phyloP scores from a whole-genome alignment of 164 flowering plant genomes.

The Kalanchoe fedtschenkoi region DNA sequence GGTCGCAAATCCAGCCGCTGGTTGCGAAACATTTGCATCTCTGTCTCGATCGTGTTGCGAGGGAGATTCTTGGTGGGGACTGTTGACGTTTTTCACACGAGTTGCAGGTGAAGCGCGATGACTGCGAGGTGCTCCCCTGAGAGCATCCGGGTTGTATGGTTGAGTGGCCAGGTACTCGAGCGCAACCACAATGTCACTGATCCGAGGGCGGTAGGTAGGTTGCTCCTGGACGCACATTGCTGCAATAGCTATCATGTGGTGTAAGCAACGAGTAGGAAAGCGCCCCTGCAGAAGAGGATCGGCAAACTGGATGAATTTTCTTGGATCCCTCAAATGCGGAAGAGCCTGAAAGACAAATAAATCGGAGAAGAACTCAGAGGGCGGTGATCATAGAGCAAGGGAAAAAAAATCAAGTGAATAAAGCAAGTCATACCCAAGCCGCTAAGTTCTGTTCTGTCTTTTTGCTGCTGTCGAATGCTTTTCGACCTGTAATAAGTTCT shows the following conservation, averaged over 20 bases:
- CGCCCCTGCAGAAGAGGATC: constrained; percentile 55
- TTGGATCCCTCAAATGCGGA: constrained; percentile 53
- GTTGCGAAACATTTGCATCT: not conserved
- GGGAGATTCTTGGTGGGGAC: not conserved
- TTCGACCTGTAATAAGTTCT: constrained; percentile 72
- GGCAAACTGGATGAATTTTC: constrained; percentile 41
- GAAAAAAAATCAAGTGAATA: not conserved
- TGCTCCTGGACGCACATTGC: constrained; percentile 82
- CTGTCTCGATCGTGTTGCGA: not conserved
- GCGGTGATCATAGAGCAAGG: too few species aligned
- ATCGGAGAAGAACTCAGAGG: not conserved
- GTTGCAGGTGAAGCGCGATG: not conserved
- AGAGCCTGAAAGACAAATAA: constrained; percentile 39
- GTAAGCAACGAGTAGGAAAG: constrained; percentile 42
- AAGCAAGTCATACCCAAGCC: constrained; percentile 46
- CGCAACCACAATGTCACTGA: constrained; percentile 60
- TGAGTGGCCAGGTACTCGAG: constrained; percentile 61
- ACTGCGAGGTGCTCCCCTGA: constrained; percentile 7
- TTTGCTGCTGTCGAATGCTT: constrained; percentile 40
- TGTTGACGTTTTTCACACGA: not conserved
- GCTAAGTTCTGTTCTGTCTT: constrained; percentile 50
- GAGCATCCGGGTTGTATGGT: constrained; percentile 19
- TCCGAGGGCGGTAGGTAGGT: constrained; percentile 52
- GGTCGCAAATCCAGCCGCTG: not conserved
- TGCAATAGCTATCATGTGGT: constrained; percentile 58